Base-by-base conservation (phyloP, 2,329 filamentous ascomycete species). In the Fusarium avenaceum region DNA sequence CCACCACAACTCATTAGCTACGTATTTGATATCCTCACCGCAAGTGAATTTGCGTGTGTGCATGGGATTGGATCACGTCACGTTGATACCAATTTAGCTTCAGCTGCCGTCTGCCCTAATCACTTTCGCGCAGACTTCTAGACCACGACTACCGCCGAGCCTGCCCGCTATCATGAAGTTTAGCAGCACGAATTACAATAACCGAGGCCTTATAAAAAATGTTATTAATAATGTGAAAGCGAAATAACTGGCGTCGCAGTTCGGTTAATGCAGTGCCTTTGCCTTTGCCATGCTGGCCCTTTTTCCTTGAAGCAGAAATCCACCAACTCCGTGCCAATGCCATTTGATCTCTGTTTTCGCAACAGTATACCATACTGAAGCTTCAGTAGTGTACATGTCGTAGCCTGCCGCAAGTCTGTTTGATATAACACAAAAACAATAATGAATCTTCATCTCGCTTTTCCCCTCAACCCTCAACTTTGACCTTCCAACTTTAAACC, bases 301-400 rank as follows among this genome's bases (percentile, higher is more conserved):
- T 67, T 67, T 70, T 51, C 55, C 62, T 35, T 58, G 46, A 63
- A 69, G 53, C 35, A 64, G 35, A 38, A 43, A 26, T 52, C 38
- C 49, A 63, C 52, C 58, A 67, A 69, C 66, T 69, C 66, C 66
- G 43, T 55, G 46, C 28, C 52, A 67, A 70, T 69, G 66, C 66
- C 54, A 53, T 32, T 32, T 35, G 22, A 33, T 40, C 54, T 20
- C 54, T 51, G 22, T 42, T 40, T 19, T 44, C 45, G 47, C 33
- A 38, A 38, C 33, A 38, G 8, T 38, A 38, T n/a, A 38, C n/a
- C 35, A 19, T 38, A 17, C 35, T 30, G 48, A 22, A 17, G 19
- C 39, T 57, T 64, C 24, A 24, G 26, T 42, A 46, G 24, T 45
- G 54, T 33, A 39, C 26, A 52, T 9, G 26, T 39, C 53, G 13